Conservation (phyloP, 352 stramenopile species). For the Phytopythium delawarense region DNA sequence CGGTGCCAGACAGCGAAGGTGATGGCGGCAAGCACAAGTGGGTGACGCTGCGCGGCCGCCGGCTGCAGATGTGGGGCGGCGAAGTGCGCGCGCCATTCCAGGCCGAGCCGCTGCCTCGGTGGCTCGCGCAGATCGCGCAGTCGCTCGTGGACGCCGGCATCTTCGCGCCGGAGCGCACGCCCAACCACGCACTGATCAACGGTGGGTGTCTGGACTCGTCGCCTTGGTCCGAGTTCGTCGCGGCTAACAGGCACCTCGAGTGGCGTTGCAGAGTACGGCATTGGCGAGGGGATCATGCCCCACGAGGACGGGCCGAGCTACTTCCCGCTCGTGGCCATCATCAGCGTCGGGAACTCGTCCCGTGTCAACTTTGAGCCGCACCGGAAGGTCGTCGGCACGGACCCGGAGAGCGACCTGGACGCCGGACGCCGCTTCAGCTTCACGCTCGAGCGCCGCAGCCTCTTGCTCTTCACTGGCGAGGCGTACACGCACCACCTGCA, state of each 20-base stretch:
- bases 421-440: conserved; percentile 29
- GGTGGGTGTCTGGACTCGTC: conserved; percentile 18
- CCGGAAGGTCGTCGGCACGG: conserved; percentile 20
- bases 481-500: conserved; percentile 58
- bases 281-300: conserved; percentile 63
- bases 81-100: conserved; percentile 51
- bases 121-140: conserved; percentile 49
- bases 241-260: not conserved
- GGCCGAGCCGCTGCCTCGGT: conserved; percentile 36
- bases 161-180: conserved; percentile 38
- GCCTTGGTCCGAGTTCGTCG: not conserved
- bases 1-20: conserved; percentile 15
- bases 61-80: conserved; percentile 69
- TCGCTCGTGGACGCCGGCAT: conserved; percentile 43
- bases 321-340: conserved; percentile 61
- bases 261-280: conserved; percentile 42
- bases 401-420: not conserved
- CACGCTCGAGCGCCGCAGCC: conserved; percentile 40
- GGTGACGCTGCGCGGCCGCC: conserved; percentile 60
- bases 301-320: conserved; percentile 71
- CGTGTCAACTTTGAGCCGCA: conserved; percentile 57
- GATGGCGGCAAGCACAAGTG: conserved; percentile 22
- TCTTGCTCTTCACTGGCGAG: conserved; percentile 53
- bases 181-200: conserved; percentile 75
- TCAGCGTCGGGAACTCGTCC: conserved; percentile 53